Conservation (phyloP, 176 grass and related monocot species). For the Alopecurus myosuroides region DNA sequence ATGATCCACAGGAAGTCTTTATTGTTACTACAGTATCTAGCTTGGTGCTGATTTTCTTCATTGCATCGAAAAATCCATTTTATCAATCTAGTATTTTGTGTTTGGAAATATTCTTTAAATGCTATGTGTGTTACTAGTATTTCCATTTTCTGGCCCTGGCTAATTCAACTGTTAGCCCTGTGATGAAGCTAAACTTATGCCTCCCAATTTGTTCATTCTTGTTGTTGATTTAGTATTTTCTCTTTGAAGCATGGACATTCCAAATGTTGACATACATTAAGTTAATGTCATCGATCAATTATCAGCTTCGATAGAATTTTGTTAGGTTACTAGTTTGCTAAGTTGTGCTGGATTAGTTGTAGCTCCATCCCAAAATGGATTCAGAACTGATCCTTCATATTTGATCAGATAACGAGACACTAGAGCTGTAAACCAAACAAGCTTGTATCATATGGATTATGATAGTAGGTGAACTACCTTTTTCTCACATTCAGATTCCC, state of each 20-base stretch:
- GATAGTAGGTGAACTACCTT: background rate
- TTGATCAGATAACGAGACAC: background rate
- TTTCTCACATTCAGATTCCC: background rate
- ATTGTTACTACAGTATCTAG: background rate
- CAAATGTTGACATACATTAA: background rate
- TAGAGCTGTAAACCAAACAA: slow-evolving; percentile 1
- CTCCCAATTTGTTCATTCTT: background rate
- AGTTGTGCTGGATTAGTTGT: background rate
- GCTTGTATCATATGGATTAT: background rate
- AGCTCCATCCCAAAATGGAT: background rate
- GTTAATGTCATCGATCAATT: background rate
- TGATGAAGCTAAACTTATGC: background rate
- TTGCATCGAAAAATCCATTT: background rate
- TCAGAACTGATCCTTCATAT: background rate
- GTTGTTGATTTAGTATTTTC: background rate
- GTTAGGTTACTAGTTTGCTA: background rate
- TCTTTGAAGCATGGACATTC: slow-evolving; percentile 2
- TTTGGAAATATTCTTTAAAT: background rate
- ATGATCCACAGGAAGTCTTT: background rate
- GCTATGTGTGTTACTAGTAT: background rate
- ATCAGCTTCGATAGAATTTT: background rate
- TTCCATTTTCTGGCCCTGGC: background rate
- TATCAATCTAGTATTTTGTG: background rate
- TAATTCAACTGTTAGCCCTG: background rate
- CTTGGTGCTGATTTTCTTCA: background rate